Evolutionary conservation across 306 rosid genomes (phyloP).

Genomic region (Neltuma alba): DNA sequence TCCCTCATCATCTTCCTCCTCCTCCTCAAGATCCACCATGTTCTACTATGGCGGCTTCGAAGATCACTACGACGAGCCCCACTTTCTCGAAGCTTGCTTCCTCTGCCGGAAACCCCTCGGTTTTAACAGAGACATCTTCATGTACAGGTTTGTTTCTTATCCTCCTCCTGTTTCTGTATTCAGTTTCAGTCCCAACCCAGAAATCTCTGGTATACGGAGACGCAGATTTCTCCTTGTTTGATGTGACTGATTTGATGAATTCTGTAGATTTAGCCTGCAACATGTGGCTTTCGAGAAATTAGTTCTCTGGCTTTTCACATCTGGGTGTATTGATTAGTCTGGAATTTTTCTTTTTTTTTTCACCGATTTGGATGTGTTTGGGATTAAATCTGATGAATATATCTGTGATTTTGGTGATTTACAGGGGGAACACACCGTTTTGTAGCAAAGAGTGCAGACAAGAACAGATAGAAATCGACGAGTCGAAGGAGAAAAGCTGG

Average conservation of each 20-base stretch:
- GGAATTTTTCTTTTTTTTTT: background rate
- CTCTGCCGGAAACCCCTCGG: constrained; percentile 79
- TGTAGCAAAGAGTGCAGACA: constrained; percentile 94
- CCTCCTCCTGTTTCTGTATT: background rate
- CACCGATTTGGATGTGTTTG: background rate
- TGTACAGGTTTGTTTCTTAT: constrained; percentile 68
- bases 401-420: constrained; percentile 17
- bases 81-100: constrained; percentile 85
- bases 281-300: background rate
- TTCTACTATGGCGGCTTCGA: constrained; percentile 54
- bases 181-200: background rate
- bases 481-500: constrained; percentile 70
- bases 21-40: constrained; percentile 50
- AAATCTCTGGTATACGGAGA: constrained; percentile 27
- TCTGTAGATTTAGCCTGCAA: background rate
- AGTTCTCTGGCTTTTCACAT: background rate
- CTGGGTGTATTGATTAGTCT: background rate
- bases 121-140: constrained; percentile 75
- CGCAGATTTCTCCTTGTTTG: background rate
- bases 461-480: constrained; percentile 82
- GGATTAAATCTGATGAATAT: constrained; percentile 30
- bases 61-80: constrained; percentile 57
- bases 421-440: constrained; percentile 96
- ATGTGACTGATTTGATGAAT: background rate
- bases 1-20: background rate